A percentile compares a stretch with the other conserved stretches of the same genome.
phyloP scores from a whole-genome alignment of 352 stramenopile species.

The Phytophthora boehmeriae region DNA sequence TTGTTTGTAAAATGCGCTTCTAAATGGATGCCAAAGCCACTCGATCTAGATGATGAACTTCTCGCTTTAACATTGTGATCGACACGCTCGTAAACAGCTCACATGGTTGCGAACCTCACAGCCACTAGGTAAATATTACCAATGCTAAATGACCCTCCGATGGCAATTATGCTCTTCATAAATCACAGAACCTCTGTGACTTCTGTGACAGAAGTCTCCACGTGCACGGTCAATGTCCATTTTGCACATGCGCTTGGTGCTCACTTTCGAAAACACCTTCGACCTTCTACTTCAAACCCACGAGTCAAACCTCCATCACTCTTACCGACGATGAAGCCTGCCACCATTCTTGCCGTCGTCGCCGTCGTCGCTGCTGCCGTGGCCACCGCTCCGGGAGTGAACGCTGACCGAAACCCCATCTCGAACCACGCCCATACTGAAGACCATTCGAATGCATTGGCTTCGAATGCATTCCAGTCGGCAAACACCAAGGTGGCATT shows the following conservation, averaged over 20 bases:
- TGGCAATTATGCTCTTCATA: too few relatives aligned
- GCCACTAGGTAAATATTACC: neutral
- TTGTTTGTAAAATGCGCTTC: neutral
- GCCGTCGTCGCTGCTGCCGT: constrained; percentile 10
- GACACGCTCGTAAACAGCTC: neutral
- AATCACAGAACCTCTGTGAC: too few relatives aligned
- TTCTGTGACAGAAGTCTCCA: too few relatives aligned
- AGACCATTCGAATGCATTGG: too few relatives aligned
- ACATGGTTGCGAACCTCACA: neutral
- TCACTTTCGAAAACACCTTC: constrained; percentile 17
- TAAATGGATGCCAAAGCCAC: neutral
- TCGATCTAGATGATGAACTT: neutral
- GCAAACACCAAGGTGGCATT: constrained; percentile 2
- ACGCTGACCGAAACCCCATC: constrained; percentile 1
- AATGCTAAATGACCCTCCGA: neutral
- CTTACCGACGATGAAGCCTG: constrained; percentile 15
- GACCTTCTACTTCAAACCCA: constrained; percentile 3
- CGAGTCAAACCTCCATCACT: too few relatives aligned
- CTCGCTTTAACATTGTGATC: neutral
- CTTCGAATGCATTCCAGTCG: constrained; percentile 10
- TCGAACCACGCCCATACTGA: neutral
- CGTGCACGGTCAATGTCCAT: too few relatives aligned
- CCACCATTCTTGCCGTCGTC: constrained; percentile 9
- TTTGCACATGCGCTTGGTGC: neutral
- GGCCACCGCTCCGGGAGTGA: constrained; percentile 5